A percentile compares a stretch with the other conserved stretches of the same genome.
Evolutionary conservation across 208 protist species (phyloP).

Genomic region (Crithidia fasciculata): DNA sequence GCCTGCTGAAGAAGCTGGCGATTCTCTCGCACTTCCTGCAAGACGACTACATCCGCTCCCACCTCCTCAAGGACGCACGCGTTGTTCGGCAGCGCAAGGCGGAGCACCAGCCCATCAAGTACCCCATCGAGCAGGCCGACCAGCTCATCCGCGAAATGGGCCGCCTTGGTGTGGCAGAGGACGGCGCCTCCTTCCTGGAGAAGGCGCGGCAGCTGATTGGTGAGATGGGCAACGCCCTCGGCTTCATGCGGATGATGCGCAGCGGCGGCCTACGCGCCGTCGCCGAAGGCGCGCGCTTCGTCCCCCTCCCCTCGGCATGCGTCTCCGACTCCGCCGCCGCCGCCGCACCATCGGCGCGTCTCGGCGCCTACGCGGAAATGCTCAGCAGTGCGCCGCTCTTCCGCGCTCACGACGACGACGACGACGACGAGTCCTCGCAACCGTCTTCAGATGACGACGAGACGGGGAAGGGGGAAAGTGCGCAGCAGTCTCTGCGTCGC

Average conservation of each 20-base stretch:
- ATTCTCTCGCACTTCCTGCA: slow-evolving; percentile 97
- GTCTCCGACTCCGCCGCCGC: neutral
- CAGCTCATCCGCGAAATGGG: slow-evolving; percentile 94
- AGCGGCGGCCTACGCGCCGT: slow-evolving; percentile 89
- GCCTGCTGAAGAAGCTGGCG: slow-evolving; percentile 93
- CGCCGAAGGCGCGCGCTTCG: slow-evolving; percentile 90
- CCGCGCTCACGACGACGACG: no score
- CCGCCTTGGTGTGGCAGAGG: slow-evolving; percentile 83
- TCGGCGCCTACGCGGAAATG: neutral
- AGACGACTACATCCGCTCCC: slow-evolving; percentile 97
- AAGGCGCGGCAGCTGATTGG: slow-evolving; percentile 95
- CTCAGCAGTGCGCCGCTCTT: neutral
- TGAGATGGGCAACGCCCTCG: slow-evolving; percentile 98
- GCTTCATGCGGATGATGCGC: slow-evolving; percentile 97
- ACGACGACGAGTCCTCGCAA: neutral
- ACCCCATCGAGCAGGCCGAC: slow-evolving; percentile 90
- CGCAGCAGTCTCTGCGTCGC: slow-evolving; percentile 33
- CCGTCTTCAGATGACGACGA: neutral
- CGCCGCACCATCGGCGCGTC: slow-evolving; percentile 6
- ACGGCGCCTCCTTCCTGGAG: slow-evolving; percentile 91
- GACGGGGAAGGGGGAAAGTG: slow-evolving; percentile 6
- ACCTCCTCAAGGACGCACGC: slow-evolving; percentile 72
- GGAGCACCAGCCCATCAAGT: slow-evolving; percentile 62
- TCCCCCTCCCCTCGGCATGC: slow-evolving; percentile 67
- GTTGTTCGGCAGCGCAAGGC: slow-evolving; percentile 71